Percentiles rank a stretch among this genome's conserved stretches.
phyloP scores from a whole-genome alignment of 1,284 basidiomycete species.

The Limonomyces culmigenus region DNA sequence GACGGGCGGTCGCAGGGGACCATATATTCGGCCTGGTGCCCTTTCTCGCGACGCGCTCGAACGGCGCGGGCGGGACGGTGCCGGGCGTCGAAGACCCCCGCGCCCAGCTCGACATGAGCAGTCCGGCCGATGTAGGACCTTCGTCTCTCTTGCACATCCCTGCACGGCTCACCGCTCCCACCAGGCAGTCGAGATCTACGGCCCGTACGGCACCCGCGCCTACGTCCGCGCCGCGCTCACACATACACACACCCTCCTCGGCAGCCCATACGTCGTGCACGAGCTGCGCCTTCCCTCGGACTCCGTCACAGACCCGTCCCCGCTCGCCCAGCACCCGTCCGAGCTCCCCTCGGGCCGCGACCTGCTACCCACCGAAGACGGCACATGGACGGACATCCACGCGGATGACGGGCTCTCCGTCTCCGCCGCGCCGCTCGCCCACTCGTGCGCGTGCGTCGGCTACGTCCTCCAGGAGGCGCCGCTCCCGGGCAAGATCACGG shows the following conservation, averaged over 20 bases:
- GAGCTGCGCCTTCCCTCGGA: conserved; percentile 59
- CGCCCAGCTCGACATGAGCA: conserved; percentile 9
- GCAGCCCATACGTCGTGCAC: conserved; percentile 73
- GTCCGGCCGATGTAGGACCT: conserved; percentile 5
- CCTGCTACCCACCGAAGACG: conserved; percentile 41
- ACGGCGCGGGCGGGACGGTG: conserved; percentile 51
- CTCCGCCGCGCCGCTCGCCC: conserved; percentile 71
- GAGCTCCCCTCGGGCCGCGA: conserved; percentile 65
- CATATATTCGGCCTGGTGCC: conserved; percentile 75
- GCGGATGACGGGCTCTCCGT: conserved; percentile 44
- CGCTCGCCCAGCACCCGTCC: conserved; percentile 26
- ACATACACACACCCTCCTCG: conserved; percentile 58
- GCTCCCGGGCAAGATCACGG: conserved; percentile 62
- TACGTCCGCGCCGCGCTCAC: conserved; percentile 62
- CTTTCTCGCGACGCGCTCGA: conserved; percentile 47
- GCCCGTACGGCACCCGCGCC: conserved; percentile 71
- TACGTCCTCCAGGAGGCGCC: conserved; percentile 68
- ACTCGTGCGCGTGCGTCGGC: conserved; percentile 73
- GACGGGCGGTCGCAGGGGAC: conserved; percentile 35
- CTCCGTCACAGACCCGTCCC: conserved; percentile 28
- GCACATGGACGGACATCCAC: conserved; percentile 60
- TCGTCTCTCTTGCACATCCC: background rate
- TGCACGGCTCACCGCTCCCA: too few species aligned
- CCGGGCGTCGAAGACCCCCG: conserved; percentile 48
- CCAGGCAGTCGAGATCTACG: conserved; percentile 72